phyloP scores from a whole-genome alignment of 2,329 filamentous ascomycete genomes.

The Nannizzia gypsea region DNA sequence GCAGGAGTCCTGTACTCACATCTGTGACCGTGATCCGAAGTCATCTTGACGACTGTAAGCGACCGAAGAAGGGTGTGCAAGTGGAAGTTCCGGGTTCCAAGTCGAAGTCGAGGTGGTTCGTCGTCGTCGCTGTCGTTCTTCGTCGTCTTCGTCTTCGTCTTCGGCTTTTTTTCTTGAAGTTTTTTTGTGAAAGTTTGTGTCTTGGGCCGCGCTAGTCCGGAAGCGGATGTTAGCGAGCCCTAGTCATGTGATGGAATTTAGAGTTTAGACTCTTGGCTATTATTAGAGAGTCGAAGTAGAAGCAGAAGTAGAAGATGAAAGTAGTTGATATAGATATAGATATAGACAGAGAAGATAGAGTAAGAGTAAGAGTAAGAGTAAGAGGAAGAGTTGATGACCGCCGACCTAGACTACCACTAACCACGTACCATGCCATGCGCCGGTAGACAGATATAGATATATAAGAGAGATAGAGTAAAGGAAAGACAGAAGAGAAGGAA shows the following conservation, averaged over 20 bases:
- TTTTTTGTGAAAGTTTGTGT: conserved; percentile 7
- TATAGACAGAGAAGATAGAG: not conserved
- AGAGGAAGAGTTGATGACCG: not conserved
- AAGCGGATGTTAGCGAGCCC: conserved; percentile 14
- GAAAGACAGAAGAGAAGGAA: not conserved
- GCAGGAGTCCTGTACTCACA: conserved; percentile 53
- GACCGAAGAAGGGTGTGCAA: not conserved
- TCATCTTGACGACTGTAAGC: conserved; percentile 54
- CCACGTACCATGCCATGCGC: conserved; percentile 1
- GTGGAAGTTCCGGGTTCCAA: no score
- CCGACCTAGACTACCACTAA: conserved; percentile 2
- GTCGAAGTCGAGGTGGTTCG: not conserved
- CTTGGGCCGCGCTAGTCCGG: not conserved
- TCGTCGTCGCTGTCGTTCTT: not conserved
- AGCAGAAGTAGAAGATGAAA: not conserved
- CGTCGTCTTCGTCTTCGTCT: conserved; percentile 6
- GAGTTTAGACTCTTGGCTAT: not conserved
- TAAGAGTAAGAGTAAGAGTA: not conserved
- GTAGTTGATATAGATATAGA: not conserved
- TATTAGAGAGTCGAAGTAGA: not conserved
- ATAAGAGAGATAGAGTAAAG: not conserved
- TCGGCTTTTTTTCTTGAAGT: not conserved
- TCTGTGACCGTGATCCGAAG: conserved; percentile 79
- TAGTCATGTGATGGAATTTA: not conserved
- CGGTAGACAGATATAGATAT: not conserved